These are phyloP conservation scores for Sorghum bicolor DNA, from an alignment of 176 grass and related monocot species.

Conservation along the genomic window DNA sequence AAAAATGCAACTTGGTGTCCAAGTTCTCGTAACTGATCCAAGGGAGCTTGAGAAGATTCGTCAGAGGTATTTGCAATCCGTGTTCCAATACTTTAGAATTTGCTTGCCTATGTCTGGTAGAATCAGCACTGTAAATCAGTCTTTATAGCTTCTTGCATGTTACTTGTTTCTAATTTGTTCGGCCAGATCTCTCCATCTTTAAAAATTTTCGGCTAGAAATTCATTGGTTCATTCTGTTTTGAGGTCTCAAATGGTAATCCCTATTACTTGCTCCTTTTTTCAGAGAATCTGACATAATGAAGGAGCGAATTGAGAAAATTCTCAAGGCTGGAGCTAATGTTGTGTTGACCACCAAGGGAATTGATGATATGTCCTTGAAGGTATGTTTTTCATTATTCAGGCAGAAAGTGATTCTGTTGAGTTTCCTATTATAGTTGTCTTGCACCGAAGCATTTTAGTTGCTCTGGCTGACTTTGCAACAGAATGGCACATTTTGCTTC, in stretches of 20 bases:
- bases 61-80: constrained; percentile 43
- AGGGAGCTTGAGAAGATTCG: constrained; percentile 94
- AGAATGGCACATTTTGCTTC: background rate
- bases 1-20: constrained; percentile 95
- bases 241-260: background rate
- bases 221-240: background rate
- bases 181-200: background rate
- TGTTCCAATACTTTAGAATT: background rate
- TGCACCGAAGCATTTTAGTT: background rate
- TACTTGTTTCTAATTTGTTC: background rate
- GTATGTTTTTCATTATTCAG: constrained; percentile 37
- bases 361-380: constrained; percentile 96
- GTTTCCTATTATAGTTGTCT: background rate
- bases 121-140: background rate
- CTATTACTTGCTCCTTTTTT: background rate
- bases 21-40: constrained; percentile 84
- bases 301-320: constrained; percentile 86
- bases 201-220: background rate
- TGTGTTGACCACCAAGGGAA: constrained; percentile 89
- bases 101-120: background rate
- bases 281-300: constrained; percentile 91
- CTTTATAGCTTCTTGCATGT: background rate
- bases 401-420: background rate
- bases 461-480: background rate
- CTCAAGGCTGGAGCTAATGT: constrained; percentile 84